These are phyloP conservation scores for Piromyces finnis DNA, from an alignment of 192 early-diverging fungal genomes.

Conservation along the genomic window DNA sequence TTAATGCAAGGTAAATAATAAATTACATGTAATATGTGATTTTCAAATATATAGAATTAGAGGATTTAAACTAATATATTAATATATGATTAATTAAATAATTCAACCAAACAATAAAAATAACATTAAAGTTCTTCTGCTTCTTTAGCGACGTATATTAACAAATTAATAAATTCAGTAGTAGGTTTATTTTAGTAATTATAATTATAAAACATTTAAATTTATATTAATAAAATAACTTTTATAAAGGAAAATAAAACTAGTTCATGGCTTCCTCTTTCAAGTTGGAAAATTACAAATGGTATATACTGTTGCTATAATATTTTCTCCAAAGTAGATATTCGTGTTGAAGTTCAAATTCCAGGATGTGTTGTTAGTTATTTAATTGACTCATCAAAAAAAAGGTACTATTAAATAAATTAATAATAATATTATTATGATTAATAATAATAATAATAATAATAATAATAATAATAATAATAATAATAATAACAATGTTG, in stretches of 20 bases:
- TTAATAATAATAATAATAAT: not conserved
- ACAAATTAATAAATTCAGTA: conserved; percentile 79
- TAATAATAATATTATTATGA: too few relatives aligned
- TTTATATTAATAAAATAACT: not conserved
- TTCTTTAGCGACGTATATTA: conserved; percentile 90
- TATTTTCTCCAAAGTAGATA: conserved; percentile 91
- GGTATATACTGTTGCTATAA: conserved; percentile 89
- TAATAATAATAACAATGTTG: not conserved
- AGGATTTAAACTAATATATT: too few relatives aligned
- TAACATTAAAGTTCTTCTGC: conserved; percentile 78
- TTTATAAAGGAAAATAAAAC: conserved; percentile 14
- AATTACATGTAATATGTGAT: not conserved
- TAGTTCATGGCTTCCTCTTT: conserved; percentile 6
- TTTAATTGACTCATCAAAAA: conserved; percentile 68
- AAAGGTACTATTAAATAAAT: conserved; percentile 27
- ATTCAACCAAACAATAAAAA: too few relatives aligned
- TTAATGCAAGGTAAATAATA: conserved; percentile 20
- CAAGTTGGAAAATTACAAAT: conserved; percentile 41
- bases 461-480: not conserved
- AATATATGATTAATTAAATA: too few relatives aligned
- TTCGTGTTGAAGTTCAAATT: conserved; percentile 92
- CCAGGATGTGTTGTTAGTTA: conserved; percentile 94
- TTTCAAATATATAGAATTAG: too few relatives aligned
- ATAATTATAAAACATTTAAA: not conserved
- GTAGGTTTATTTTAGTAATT: conserved; percentile 24